phyloP scores from a whole-genome alignment of 108 stramenopile species.

The Parietichytrium sp. region DNA sequence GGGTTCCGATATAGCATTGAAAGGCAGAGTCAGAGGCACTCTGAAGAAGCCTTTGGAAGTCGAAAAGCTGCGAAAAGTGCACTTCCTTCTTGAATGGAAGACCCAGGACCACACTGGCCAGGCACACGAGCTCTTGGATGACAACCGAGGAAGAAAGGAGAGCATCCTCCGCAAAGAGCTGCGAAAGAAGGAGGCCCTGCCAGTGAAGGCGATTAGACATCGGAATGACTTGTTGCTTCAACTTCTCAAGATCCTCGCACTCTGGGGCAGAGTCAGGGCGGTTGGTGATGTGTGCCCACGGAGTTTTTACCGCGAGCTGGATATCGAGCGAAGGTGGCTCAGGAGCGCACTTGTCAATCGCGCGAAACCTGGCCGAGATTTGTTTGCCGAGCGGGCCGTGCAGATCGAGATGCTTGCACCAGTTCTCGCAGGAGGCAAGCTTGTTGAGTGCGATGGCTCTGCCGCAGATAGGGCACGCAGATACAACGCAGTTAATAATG shows the following conservation, averaged over 20 bases:
- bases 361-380: not conserved
- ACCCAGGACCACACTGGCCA: not conserved
- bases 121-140: conserved; percentile 3
- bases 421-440: conserved; percentile 13
- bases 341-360: not conserved
- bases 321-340: not conserved
- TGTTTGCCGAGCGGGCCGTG: not conserved
- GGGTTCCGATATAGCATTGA: not conserved
- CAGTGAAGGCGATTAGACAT: not conserved
- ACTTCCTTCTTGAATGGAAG: not conserved
- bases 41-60: not conserved
- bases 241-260: not conserved
- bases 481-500: conserved; percentile 14
- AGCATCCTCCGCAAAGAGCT: conserved; percentile 3
- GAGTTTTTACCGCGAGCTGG: not conserved
- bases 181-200: conserved; percentile 8
- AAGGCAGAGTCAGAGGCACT: not conserved
- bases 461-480: conserved; percentile 4
- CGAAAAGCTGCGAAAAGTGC: not conserved
- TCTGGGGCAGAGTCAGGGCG: conserved; percentile 1
- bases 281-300: not conserved
- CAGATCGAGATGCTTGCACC: conserved; percentile 30
- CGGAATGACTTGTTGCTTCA: not conserved
- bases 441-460: conserved; percentile 31
- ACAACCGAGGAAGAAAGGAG: not conserved